These are phyloP conservation scores for Salix dunnii DNA, from an alignment of 345 rosid species.

Conservation along the genomic window DNA sequence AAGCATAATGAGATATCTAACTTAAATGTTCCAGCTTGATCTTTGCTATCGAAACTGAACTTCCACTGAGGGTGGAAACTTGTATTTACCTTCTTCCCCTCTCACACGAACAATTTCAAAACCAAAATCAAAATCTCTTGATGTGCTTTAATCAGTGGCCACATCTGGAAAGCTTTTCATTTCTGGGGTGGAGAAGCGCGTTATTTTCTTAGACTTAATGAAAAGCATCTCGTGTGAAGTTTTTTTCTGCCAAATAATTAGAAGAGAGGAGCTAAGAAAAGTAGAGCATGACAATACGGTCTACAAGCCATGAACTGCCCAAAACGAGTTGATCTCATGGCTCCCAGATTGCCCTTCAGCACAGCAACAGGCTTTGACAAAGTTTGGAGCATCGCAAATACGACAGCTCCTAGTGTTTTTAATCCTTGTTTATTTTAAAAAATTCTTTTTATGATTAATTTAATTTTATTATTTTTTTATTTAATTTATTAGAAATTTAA, in stretches of 20 bases:
- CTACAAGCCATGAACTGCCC: constrained; percentile 43
- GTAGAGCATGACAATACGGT: too few species aligned
- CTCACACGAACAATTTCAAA: not conserved
- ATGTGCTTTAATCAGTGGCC: not conserved
- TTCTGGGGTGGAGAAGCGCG: too few species aligned
- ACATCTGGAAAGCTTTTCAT: not conserved
- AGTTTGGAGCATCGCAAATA: constrained; percentile 52
- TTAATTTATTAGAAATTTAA: too few species aligned
- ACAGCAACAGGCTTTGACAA: constrained; percentile 50
- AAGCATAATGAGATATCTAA: not conserved
- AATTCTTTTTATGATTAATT: too few species aligned
- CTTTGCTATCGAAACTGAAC: not conserved
- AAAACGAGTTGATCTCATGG: constrained; percentile 55
- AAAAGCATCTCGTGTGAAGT: too few species aligned
- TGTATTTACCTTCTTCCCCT: not conserved
- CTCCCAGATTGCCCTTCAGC: constrained; percentile 62
- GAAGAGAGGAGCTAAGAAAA: too few species aligned
- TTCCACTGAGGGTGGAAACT: not conserved
- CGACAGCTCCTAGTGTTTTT: too few species aligned
- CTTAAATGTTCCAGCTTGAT: not conserved
- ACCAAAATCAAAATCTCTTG: not conserved
- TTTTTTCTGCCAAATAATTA: too few species aligned
- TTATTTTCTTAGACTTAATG: too few species aligned
- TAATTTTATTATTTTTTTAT: too few species aligned
- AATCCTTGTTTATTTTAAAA: too few species aligned